A percentile compares a stretch with the other conserved stretches of the same genome.
phyloP scores from a whole-genome alignment of 192 early-diverging fungal species.

The Diversispora eburnea region DNA sequence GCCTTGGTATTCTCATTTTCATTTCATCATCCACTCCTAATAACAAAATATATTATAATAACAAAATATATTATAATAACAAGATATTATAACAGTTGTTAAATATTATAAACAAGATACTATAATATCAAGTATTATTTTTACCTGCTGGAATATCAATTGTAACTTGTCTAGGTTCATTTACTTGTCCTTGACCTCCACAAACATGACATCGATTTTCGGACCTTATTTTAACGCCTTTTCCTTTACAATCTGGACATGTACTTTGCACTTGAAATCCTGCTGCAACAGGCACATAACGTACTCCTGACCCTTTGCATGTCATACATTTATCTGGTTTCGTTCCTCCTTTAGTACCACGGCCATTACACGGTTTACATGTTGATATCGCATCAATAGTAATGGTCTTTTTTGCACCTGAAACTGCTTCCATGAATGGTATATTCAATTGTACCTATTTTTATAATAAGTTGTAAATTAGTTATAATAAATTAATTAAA shows the following conservation, averaged over 20 bases:
- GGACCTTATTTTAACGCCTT: constrained; percentile 63
- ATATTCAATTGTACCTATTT: constrained; percentile 55
- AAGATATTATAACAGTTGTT: background rate
- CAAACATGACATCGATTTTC: constrained; percentile 74
- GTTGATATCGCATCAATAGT: constrained; percentile 61
- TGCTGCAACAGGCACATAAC: constrained; percentile 70
- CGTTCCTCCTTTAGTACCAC: constrained; percentile 74
- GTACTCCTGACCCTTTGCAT: constrained; percentile 84
- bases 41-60: background rate
- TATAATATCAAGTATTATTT: background rate
- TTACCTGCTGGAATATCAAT: constrained; percentile 77
- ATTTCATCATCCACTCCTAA: constrained; percentile 77
- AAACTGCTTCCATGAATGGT: constrained; percentile 88
- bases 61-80: background rate
- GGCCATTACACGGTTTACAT: constrained; percentile 79
- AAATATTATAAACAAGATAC: background rate
- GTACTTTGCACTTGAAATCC: constrained; percentile 88
- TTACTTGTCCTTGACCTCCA: constrained; percentile 75
- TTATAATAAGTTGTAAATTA: background rate
- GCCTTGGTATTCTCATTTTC: constrained; percentile 67
- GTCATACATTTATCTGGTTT: constrained; percentile 64
- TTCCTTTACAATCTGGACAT: constrained; percentile 82
- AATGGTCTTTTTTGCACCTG: constrained; percentile 67
- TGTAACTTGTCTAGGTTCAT: constrained; percentile 62
- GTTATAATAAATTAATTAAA: background rate